Evolutionary conservation across 2,329 filamentous ascomycete genomes (phyloP), one percentile per base, ranked within the genome.

Genomic region (Pseudogymnoascus sp.): DNA sequence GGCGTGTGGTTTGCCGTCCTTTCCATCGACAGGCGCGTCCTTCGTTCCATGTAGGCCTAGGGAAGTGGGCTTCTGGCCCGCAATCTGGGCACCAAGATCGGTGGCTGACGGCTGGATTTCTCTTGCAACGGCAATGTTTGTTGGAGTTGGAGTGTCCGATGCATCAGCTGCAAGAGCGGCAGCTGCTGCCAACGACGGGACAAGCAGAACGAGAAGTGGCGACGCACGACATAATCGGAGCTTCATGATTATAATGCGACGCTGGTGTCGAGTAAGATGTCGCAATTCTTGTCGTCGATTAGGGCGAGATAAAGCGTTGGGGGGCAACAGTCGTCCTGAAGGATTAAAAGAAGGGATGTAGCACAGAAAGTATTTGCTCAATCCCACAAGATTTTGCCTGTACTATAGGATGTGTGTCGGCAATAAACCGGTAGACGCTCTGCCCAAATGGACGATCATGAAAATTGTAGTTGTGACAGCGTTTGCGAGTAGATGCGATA

Each of bases 1-100:
- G 18, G 86, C 83, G 71, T 96, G 92, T 52, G 94, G 94, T 75
- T 92, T 94, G 55, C 94, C 94, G 75, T 97, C 94, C 67, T 88
- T 87, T 48, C 92, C 92, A 71, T 97, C 94, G 18, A 96, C 86
- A 0, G 92, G 92, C 60, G 89, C 90, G 76, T 94, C 86, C 71
- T 91, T 91, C 58, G 84, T 85, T 59, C 82, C 83, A 65, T 69
- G 60, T 38, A 67, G 67, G 39, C 62, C 65, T 45, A 68, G 68
- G 9, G 66, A 59, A 57, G 77, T 74, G 2, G 70, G 61, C 65
- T 62, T 68, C 4, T 67, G 45, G 45, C 68, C 67, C 34, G 66
- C 58, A 12, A 66, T 19, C 30, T 65, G 61, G 13, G 65, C 63
- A 19, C 65, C 38, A 48, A 63, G 61, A 12, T 65, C 34, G 21